Evolutionary conservation across 176 grass and related monocot species (phyloP).

Genomic region (Poa annua): DNA sequence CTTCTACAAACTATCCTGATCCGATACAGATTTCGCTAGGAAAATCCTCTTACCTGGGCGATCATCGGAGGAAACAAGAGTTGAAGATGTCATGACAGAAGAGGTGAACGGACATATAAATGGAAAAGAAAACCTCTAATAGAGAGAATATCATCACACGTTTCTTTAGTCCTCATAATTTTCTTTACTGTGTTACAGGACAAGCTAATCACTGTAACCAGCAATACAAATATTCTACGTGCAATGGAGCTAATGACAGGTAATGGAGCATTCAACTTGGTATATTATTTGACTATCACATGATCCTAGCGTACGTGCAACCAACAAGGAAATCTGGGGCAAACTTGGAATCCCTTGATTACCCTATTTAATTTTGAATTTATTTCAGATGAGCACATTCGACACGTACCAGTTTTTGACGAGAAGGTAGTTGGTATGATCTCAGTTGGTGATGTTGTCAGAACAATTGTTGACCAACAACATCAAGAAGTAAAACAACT

Average conservation of each 20-base stretch:
- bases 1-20: not conserved
- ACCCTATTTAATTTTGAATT: not conserved
- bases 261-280: constrained; percentile 17
- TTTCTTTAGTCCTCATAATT: constrained; percentile 14
- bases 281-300: constrained; percentile 18
- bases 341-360: not conserved
- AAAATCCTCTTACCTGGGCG: constrained; percentile 74
- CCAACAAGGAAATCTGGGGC: not conserved
- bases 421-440: constrained; percentile 83
- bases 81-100: constrained; percentile 89
- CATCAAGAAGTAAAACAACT: constrained; percentile 77
- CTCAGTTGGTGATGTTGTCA: constrained; percentile 80
- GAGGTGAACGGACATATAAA: constrained; percentile 53
- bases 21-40: constrained; percentile 69
- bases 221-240: constrained; percentile 70
- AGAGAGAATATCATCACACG: not conserved
- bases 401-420: constrained; percentile 87
- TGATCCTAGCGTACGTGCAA: not conserved
- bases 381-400: constrained; percentile 68
- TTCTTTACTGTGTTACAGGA: constrained; percentile 51
- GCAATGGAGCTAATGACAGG: constrained; percentile 97
- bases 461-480: constrained; percentile 80
- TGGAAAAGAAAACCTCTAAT: not conserved
- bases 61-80: constrained; percentile 65
- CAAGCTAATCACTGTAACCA: constrained; percentile 65